These are phyloP conservation scores for Bipolaris oryzae DNA, from an alignment of 2,329 filamentous ascomycete genomes.

Conservation along the genomic window DNA sequence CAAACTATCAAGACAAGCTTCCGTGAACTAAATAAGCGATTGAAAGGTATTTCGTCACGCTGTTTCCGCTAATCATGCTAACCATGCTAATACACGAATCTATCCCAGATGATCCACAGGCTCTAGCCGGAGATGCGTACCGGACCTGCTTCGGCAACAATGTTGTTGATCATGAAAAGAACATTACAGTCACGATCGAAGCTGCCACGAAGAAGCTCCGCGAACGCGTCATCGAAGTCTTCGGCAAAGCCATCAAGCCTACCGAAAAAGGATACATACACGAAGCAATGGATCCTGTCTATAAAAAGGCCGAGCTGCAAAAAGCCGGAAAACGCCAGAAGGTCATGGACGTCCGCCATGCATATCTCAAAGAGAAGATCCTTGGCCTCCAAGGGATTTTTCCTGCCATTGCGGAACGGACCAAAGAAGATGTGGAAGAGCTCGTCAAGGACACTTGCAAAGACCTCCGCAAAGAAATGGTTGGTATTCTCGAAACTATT, in stretches of 20 bases:
- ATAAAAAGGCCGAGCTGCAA: slow-evolving; percentile 9
- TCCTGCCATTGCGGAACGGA: neutral
- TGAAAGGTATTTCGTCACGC: slow-evolving; percentile 5
- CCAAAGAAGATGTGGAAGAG: neutral
- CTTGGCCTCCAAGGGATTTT: slow-evolving; percentile 2
- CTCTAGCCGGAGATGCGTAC: slow-evolving; percentile 17
- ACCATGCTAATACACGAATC: neutral
- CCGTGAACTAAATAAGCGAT: neutral
- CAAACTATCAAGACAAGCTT: slow-evolving; percentile 6
- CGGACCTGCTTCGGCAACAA: slow-evolving; percentile 13
- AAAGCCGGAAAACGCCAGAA: slow-evolving; percentile 4
- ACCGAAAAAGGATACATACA: slow-evolving; percentile 16
- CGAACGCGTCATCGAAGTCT: neutral
- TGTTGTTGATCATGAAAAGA: neutral
- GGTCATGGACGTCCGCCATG: slow-evolving; percentile 6
- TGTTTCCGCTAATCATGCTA: neutral
- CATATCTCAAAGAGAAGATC: slow-evolving; percentile 5
- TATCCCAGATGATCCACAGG: slow-evolving; percentile 13
- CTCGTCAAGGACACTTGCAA: neutral
- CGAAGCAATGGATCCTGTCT: slow-evolving; percentile 18
- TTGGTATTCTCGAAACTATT: slow-evolving; percentile 6
- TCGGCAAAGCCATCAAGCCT: neutral
- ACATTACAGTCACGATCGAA: slow-evolving; percentile 5
- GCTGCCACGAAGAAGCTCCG: slow-evolving; percentile 3
- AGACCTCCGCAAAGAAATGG: neutral